Conservation (phyloP, 2,329 filamentous ascomycete genomes). For the Didymella arachidicola region DNA sequence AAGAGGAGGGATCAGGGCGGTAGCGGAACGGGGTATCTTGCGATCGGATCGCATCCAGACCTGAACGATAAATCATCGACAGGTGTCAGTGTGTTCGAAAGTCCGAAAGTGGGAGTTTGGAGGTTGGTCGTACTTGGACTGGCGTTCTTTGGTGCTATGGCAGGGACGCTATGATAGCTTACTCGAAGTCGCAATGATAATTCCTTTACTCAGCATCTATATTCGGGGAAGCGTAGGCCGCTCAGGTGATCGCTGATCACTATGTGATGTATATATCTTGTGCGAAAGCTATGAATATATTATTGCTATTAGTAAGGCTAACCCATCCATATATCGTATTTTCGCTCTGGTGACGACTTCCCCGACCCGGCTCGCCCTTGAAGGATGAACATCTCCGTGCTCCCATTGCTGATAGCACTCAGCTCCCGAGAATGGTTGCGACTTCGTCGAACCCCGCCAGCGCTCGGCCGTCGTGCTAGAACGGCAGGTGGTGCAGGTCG, state of each 20-base stretch:
- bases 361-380: conserved; percentile 5
- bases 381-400: conserved; percentile 18
- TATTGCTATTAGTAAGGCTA: background rate
- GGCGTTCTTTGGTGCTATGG: background rate
- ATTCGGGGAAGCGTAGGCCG: background rate
- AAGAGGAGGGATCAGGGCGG: background rate
- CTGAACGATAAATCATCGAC: background rate
- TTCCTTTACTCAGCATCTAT: background rate
- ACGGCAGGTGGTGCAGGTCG: conserved; percentile 9
- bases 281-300: background rate
- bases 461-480: conserved; percentile 2
- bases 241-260: background rate
- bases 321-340: conserved; percentile 13
- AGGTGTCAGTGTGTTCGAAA: background rate
- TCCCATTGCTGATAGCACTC: conserved; percentile 11
- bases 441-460: conserved; percentile 1
- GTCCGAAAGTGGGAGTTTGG: background rate
- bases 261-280: background rate
- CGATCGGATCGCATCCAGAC: background rate
- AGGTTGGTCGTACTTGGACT: background rate
- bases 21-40: background rate
- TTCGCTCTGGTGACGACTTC: conserved; percentile 11
- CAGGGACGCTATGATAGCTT: background rate
- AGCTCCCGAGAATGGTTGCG: conserved; percentile 10
- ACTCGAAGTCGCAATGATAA: background rate